Conservation (phyloP, 1,284 basidiomycete species). For the Microbotryomycetes sp. region DNA sequence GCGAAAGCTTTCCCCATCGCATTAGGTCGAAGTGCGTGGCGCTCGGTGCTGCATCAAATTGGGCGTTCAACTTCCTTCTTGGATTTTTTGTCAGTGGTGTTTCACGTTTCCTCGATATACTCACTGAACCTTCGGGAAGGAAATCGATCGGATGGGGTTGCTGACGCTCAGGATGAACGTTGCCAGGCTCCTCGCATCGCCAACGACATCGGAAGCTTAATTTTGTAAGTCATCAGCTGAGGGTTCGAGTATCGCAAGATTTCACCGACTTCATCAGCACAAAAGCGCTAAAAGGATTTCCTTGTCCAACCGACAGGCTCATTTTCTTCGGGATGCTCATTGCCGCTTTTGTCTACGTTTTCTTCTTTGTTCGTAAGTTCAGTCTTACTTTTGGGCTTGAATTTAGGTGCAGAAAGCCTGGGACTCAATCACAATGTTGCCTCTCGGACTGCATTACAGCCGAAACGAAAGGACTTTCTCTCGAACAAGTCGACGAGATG, state of each 20-base stretch:
- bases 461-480: constrained; percentile 65
- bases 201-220: constrained; percentile 59
- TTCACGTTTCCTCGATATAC: not conserved
- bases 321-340: constrained; percentile 69
- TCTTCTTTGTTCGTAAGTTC: constrained; percentile 27
- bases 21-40: constrained; percentile 66
- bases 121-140: not conserved
- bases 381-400: too few species aligned
- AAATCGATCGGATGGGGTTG: too few species aligned
- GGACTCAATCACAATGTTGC: too few species aligned
- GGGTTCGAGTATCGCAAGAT: too few species aligned
- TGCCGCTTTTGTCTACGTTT: constrained; percentile 60
- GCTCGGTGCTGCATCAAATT: constrained; percentile 55
- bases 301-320: too few species aligned
- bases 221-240: too few species aligned
- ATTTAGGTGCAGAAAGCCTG: not conserved
- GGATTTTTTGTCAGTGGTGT: too few species aligned
- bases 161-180: too few species aligned
- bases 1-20: constrained; percentile 63
- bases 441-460: constrained; percentile 57
- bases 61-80: constrained; percentile 72
- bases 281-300: too few species aligned
- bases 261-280: too few species aligned
- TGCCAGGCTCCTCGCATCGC: constrained; percentile 13
- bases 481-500: constrained; percentile 69